Conservation (phyloP, 306 rosid species). For the Crataegus laevigata region DNA sequence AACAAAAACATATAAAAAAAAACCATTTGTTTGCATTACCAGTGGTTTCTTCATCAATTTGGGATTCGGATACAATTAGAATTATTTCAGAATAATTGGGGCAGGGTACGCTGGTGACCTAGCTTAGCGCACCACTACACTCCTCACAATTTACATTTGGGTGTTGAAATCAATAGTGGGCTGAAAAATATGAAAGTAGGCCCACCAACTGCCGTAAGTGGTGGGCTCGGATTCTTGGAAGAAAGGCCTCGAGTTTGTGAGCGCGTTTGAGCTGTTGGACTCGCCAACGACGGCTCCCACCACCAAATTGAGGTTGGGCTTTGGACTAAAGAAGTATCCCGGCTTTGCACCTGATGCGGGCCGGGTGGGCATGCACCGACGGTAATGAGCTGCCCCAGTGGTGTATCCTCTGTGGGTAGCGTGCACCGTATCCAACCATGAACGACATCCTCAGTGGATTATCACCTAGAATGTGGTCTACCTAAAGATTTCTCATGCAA, state of each 20-base stretch:
- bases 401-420: conserved; percentile 87
- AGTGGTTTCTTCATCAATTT: background rate
- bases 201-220: conserved; percentile 84
- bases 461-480: conserved; percentile 91
- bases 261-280: conserved; percentile 63
- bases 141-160: background rate
- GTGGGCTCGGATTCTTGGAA: conserved; percentile 95
- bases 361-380: conserved; percentile 61
- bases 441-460: conserved; percentile 87
- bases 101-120: conserved; percentile 20
- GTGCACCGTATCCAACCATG: conserved; percentile 94
- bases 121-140: conserved; percentile 26
- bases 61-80: background rate
- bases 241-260: conserved; percentile 85
- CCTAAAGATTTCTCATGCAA: conserved; percentile 29
- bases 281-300: conserved; percentile 93
- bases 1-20: no score
- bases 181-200: conserved; percentile 74
- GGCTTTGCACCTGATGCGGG: conserved; percentile 73
- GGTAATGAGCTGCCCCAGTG: conserved; percentile 86
- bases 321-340: conserved; percentile 63
- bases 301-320: conserved; percentile 64
- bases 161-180: conserved; percentile 43
- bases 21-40: no score
- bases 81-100: conserved; percentile 23